Percentiles rank a stretch among this genome's conserved stretches.
phyloP scores from a whole-genome alignment of 2,329 filamentous ascomycete genomes.

The Fusarium camptoceras region DNA sequence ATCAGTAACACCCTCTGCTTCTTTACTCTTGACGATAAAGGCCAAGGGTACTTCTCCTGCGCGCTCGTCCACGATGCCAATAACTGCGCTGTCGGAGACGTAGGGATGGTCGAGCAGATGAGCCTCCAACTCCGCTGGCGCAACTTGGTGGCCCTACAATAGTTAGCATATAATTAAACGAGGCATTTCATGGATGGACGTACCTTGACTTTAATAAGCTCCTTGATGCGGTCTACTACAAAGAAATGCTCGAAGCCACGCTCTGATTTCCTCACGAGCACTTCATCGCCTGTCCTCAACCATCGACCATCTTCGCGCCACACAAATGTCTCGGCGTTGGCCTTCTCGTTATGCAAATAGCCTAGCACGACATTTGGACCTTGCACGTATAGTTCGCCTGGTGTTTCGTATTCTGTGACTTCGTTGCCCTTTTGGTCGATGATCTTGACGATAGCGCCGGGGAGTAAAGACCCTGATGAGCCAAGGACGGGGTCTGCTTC shows the following conservation, averaged over 20 bases:
- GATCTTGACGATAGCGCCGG: conserved; percentile 72
- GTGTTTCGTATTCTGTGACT: conserved; percentile 74
- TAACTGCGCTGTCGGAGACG: conserved; percentile 81
- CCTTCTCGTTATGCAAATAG: conserved; percentile 87
- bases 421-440: conserved; percentile 75
- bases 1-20: conserved; percentile 63
- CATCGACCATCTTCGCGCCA: conserved; percentile 70
- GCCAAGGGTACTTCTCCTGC: conserved; percentile 73
- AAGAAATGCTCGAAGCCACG: conserved; percentile 82
- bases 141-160: conserved; percentile 76
- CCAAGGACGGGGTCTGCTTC: conserved; percentile 73
- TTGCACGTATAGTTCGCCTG: conserved; percentile 84
- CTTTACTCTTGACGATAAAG: conserved; percentile 65
- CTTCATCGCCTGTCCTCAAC: conserved; percentile 89
- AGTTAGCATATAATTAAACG: neutral
- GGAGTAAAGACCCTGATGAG: conserved; percentile 76
- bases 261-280: conserved; percentile 71
- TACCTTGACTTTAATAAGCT: conserved; percentile 83
- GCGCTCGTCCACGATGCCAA: conserved; percentile 70
- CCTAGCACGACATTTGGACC: conserved; percentile 82
- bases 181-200: neutral
- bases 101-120: conserved; percentile 77
- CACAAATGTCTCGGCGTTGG: conserved; percentile 82
- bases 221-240: conserved; percentile 80
- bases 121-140: conserved; percentile 81